A percentile compares a stretch with the other conserved stretches of the same genome.
Conservation (phyloP, 2,329 filamentous ascomycete species). For the Leptographium radiaticola region DNA sequence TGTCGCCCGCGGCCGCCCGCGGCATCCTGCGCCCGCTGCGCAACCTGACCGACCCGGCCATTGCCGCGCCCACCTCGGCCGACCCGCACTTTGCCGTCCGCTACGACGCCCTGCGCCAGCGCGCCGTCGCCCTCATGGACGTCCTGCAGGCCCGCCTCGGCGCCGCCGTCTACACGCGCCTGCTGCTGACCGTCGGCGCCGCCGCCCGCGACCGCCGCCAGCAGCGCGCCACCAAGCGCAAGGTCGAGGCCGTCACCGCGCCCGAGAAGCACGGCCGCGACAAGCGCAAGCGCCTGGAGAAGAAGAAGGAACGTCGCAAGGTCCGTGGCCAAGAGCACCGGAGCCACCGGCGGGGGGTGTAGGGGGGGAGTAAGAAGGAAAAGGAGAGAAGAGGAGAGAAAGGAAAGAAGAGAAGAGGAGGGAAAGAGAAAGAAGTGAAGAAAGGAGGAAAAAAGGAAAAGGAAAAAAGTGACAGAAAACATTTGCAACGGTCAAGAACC, state of each 20-base stretch:
- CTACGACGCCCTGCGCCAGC: conserved; percentile 58
- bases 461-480: neutral
- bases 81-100: conserved; percentile 56
- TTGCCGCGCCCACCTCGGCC: conserved; percentile 56
- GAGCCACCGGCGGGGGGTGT: conserved; percentile 52
- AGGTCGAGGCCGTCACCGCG: conserved; percentile 72
- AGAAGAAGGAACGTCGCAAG: conserved; percentile 73
- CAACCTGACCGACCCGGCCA: conserved; percentile 70
- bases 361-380: neutral
- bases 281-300: conserved; percentile 74
- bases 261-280: conserved; percentile 67
- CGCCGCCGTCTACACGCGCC: conserved; percentile 62
- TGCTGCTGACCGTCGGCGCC: conserved; percentile 60
- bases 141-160: conserved; percentile 76
- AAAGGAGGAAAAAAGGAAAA: neutral
- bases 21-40: conserved; percentile 51
- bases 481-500: no score
- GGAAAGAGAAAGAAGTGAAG: neutral
- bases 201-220: conserved; percentile 60
- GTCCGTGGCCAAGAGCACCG: conserved; percentile 63
- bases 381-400: neutral
- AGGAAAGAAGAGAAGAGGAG: neutral
- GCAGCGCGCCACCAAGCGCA: conserved; percentile 68
- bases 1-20: conserved; percentile 36
- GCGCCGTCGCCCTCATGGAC: conserved; percentile 67